Evolutionary conservation across 345 rosid species (phyloP).

Genomic region (Geranium rotundifolium): DNA sequence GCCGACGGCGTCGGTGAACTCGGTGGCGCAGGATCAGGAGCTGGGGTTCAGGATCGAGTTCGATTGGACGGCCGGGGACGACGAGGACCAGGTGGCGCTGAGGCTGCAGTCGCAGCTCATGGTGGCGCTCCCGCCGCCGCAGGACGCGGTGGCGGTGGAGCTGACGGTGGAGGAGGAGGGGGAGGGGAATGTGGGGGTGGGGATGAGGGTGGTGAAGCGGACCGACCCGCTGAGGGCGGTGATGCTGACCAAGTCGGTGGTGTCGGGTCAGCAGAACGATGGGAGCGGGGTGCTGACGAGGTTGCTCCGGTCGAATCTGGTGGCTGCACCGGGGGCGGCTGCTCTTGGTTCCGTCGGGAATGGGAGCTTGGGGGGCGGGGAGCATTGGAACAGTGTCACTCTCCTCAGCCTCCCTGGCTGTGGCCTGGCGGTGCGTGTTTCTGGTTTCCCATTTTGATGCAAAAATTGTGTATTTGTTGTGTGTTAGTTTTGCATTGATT

Average conservation of each 20-base stretch:
- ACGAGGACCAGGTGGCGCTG: conserved; percentile 86
- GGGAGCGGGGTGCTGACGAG: conserved; percentile 69
- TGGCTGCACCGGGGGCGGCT: conserved; percentile 1
- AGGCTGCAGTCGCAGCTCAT: conserved; percentile 79
- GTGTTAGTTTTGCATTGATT: not conserved
- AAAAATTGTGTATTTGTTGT: not conserved
- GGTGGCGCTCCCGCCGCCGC: conserved; percentile 85
- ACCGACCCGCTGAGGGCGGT: conserved; percentile 68
- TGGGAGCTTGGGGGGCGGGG: conserved; percentile 30
- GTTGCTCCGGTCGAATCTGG: conserved; percentile 50
- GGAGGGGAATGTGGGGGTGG: conserved; percentile 38
- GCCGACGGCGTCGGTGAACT: conserved; percentile 16
- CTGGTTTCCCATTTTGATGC: not conserved
- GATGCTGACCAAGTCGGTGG: conserved; percentile 49
- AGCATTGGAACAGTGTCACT: conserved; percentile 76
- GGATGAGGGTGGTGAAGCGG: conserved; percentile 74
- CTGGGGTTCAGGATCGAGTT: conserved; percentile 59
- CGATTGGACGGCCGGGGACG: conserved; percentile 89
- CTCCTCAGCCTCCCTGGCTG: conserved; percentile 64
- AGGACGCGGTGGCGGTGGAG: conserved; percentile 62
- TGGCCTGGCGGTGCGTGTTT: conserved; percentile 45
- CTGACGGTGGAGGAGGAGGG: conserved; percentile 20
- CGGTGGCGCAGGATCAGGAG: conserved; percentile 49
- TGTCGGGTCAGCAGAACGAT: conserved; percentile 79
- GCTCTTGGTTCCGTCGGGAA: conserved; percentile 23